These are phyloP conservation scores for Sphaerobolus stellatus DNA, from an alignment of 1,284 basidiomycete genomes.

Conservation along the genomic window DNA sequence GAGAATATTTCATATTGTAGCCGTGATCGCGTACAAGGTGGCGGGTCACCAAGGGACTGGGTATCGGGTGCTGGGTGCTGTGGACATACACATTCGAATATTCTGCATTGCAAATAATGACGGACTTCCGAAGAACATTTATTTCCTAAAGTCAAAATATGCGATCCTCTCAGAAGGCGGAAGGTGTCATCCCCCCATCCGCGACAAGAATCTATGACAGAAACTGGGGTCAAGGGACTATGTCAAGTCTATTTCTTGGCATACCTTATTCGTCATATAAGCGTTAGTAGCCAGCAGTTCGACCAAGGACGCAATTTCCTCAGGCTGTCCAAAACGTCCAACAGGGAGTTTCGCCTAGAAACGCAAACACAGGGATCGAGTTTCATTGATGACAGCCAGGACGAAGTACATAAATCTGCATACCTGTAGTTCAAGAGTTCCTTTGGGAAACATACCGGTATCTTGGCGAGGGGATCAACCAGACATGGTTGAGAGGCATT, in stretches of 20 bases:
- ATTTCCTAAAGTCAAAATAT: background rate
- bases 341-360: slow-evolving; percentile 40
- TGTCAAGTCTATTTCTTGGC: slow-evolving; percentile 11
- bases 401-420: slow-evolving; percentile 1
- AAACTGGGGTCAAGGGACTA: background rate
- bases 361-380: background rate
- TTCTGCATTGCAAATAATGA: background rate
- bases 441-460: slow-evolving; percentile 47
- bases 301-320: slow-evolving; percentile 51
- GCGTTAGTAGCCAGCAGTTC: slow-evolving; percentile 47
- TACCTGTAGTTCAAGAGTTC: slow-evolving; percentile 33
- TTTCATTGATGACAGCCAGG: background rate
- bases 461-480: slow-evolving; percentile 32
- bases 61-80: no score
- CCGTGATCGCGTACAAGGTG: no score
- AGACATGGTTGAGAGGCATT: background rate
- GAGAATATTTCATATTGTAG: no score
- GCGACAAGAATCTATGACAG: slow-evolving; percentile 15
- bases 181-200: slow-evolving; percentile 16
- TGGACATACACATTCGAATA: background rate
- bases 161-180: slow-evolving; percentile 10
- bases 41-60: no score
- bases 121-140: background rate
- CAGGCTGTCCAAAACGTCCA: slow-evolving; percentile 48
- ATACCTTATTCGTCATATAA: slow-evolving; percentile 58